Evolutionary conservation across 805 yeast genomes (phyloP), one percentile per base, ranked within the genome.

Genomic region (Jamesozyma spencerorum): DNA sequence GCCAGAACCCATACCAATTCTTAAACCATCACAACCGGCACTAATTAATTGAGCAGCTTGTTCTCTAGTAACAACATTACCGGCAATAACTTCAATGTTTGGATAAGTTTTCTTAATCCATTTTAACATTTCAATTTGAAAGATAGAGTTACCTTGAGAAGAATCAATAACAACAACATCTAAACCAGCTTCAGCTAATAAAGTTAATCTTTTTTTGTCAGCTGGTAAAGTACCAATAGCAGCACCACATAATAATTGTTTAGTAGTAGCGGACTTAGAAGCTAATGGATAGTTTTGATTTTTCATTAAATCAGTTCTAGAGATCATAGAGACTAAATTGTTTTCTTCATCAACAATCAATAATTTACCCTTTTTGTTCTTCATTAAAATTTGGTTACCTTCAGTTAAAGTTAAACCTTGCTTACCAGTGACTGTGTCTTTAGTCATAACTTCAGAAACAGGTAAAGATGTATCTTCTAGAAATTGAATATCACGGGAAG

Each of bases 1-100:
- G 59, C 98, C 98, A 27, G 97, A 85, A 63, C 98, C 98, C 98
- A 92, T 92, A 71, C 98, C 98, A 54, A 92, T 90, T 77, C 97
- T 86, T 58, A 92, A 74, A 64, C 88, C 97, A 65, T 92, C 98
- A 40, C 94, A 95, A 69, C 98, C 98, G 39, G 95, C 96, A 56
- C 75, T 81, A 57, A 87, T 90, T 60, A 92, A 75, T 60, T 78
- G 74, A 47, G 98, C 98, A 53, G 98, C 97, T 74, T 92, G 98
- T 68, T 90, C 98, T 68, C 98, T 83, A 52, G 97, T 88, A 47
- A 88, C 97, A 58, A 92, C 98, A 64, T 92, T 92, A 75, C 98
- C 98, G 46, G 94, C 98, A 68, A 92, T 79, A 50, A 92, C 85
- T 68, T 92, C 78, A 57, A 92, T 70, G 19, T 81, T 75, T 51